These are phyloP conservation scores for Laburnicola sp. DNA, from an alignment of 2,329 filamentous ascomycete species.

Conservation along the genomic window DNA sequence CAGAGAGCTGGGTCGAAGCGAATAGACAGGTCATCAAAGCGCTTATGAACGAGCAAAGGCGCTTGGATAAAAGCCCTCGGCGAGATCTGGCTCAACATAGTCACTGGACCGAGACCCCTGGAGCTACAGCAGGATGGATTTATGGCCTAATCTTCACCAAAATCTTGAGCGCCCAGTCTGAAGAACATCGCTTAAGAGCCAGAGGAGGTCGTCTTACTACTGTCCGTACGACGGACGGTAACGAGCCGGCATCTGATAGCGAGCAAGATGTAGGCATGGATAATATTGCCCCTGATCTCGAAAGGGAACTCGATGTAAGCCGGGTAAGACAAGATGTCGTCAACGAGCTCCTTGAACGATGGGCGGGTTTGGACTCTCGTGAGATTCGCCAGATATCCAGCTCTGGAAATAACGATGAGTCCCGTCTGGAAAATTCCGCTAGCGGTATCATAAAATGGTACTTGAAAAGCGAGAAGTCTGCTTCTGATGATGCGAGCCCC, in stretches of 20 bases:
- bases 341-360: constrained; percentile 4
- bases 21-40: constrained; percentile 11
- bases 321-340: background rate
- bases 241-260: background rate
- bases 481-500: background rate
- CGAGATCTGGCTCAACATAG: background rate
- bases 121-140: constrained; percentile 7
- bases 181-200: background rate
- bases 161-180: background rate
- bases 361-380: background rate
- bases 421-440: background rate
- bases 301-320: background rate
- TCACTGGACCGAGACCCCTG: constrained; percentile 3
- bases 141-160: constrained; percentile 3
- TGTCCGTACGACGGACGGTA: background rate
- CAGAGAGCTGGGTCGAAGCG: constrained; percentile 6
- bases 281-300: background rate
- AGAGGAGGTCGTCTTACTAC: background rate
- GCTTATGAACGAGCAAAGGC: constrained; percentile 5
- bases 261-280: constrained; percentile 1
- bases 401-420: background rate
- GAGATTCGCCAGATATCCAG: constrained; percentile 1
- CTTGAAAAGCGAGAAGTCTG: background rate
- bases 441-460: background rate
- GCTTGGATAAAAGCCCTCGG: background rate